phyloP scores from a whole-genome alignment of 208 protist species.

The Kentomonas sorsogonicus region DNA sequence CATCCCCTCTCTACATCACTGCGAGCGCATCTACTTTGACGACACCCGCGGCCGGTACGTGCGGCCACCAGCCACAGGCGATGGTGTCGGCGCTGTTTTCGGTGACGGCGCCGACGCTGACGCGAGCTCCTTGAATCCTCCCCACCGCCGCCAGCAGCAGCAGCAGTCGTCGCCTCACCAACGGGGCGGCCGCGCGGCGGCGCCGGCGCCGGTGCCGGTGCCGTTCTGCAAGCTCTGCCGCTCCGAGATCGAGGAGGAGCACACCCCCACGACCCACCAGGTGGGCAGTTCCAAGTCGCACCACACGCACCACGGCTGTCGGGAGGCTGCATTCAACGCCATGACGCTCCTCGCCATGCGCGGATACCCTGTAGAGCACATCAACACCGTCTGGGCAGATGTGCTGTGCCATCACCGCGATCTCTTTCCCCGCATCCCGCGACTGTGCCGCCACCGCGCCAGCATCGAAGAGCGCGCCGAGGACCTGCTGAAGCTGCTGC shows the following conservation, averaged over 20 bases:
- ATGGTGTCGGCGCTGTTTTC: not conserved
- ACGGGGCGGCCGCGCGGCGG: not conserved
- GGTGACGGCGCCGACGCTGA: no score
- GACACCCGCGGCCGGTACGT: no score
- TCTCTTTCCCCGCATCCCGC: slow-evolving; percentile 47
- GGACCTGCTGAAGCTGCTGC: slow-evolving; percentile 30
- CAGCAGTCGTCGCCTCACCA: not conserved
- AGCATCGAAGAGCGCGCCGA: slow-evolving; percentile 47
- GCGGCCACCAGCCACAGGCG: not conserved
- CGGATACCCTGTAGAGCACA: slow-evolving; percentile 71
- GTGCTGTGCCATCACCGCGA: slow-evolving; percentile 37
- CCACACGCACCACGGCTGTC: slow-evolving; percentile 52
- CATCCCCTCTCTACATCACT: no score
- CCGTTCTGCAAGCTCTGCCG: slow-evolving; percentile 59
- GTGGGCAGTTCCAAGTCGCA: slow-evolving; percentile 18
- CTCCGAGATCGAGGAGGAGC: slow-evolving; percentile 31
- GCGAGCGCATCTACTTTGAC: no score
- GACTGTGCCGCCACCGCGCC: slow-evolving; percentile 31
- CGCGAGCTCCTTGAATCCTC: no score
- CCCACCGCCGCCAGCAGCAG: not conserved
- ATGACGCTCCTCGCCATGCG: slow-evolving; percentile 52
- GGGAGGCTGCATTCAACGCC: slow-evolving; percentile 63
- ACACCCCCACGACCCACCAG: slow-evolving; percentile 37
- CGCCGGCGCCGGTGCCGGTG: not conserved
- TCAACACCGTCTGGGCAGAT: slow-evolving; percentile 57